These are phyloP conservation scores for Rhododendron molle DNA, from an alignment of 148 eudicot genomes.

Conservation along the genomic window DNA sequence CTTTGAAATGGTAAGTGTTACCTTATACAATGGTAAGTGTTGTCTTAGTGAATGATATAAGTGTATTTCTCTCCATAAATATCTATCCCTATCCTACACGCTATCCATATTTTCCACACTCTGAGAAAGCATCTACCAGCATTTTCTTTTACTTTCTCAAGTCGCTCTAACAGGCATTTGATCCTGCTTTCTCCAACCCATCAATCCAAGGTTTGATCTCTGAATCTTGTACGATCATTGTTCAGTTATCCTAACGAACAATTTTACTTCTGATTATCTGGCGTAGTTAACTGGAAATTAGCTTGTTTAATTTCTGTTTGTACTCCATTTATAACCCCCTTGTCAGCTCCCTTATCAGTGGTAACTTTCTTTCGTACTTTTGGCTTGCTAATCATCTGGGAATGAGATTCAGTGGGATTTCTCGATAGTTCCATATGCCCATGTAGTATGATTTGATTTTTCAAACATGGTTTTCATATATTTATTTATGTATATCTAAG, in stretches of 20 bases:
- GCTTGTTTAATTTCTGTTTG: neutral
- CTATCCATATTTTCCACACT: neutral
- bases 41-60: too few relatives aligned
- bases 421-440: neutral
- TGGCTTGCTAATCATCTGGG: neutral
- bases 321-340: neutral
- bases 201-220: neutral
- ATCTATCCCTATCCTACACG: neutral
- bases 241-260: neutral
- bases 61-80: constrained; percentile 3
- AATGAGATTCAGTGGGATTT: neutral
- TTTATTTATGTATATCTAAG: neutral
- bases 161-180: neutral
- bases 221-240: neutral
- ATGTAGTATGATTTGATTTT: neutral
- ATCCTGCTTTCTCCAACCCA: neutral
- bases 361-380: neutral
- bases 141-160: neutral
- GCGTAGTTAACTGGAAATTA: neutral
- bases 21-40: too few relatives aligned
- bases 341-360: neutral
- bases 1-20: too few relatives aligned
- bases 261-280: neutral
- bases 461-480: neutral
- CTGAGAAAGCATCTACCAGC: neutral